These are phyloP conservation scores for Calonectria pteridis DNA, from an alignment of 2,329 filamentous ascomycete genomes.

Conservation along the genomic window DNA sequence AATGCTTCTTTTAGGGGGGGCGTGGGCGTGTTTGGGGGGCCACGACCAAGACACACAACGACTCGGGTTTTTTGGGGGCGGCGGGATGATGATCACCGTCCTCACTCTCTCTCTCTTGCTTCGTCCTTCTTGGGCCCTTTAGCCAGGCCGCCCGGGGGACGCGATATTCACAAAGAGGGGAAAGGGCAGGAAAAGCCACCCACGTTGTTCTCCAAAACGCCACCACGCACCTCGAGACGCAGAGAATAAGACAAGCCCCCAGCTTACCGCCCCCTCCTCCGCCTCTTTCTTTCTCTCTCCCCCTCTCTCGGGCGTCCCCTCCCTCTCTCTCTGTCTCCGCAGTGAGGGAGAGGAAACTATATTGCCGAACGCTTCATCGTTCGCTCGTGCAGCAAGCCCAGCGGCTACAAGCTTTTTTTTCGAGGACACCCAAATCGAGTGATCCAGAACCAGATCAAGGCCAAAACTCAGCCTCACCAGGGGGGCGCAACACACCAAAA, in stretches of 20 bases:
- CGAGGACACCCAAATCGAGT: not conserved
- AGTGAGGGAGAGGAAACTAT: not conserved
- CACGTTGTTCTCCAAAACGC: not conserved
- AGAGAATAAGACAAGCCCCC: conserved; percentile 3
- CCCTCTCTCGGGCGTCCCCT: not conserved
- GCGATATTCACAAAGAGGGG: not conserved
- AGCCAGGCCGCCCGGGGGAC: not conserved
- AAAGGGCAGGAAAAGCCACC: not conserved
- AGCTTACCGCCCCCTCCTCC: conserved; percentile 2
- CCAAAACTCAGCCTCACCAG: conserved; percentile 16
- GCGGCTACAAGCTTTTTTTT: not conserved
- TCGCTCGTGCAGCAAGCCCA: not conserved
- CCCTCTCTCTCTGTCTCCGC: not conserved
- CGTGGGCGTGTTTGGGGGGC: not conserved
- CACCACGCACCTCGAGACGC: conserved; percentile 1
- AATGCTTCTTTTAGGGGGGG: not conserved
- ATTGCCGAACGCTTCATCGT: not conserved
- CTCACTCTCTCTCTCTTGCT: not conserved
- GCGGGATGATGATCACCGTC: not conserved
- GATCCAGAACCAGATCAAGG: not conserved
- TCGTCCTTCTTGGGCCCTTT: not conserved
- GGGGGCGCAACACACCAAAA: not conserved
- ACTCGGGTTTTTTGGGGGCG: not conserved
- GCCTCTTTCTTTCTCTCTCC: not conserved
- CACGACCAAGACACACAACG: not conserved